Evolutionary conservation across 2,329 filamentous ascomycete genomes (phyloP), one percentile per base, ranked within the genome.

Genomic region (Seiridium cupressi): DNA sequence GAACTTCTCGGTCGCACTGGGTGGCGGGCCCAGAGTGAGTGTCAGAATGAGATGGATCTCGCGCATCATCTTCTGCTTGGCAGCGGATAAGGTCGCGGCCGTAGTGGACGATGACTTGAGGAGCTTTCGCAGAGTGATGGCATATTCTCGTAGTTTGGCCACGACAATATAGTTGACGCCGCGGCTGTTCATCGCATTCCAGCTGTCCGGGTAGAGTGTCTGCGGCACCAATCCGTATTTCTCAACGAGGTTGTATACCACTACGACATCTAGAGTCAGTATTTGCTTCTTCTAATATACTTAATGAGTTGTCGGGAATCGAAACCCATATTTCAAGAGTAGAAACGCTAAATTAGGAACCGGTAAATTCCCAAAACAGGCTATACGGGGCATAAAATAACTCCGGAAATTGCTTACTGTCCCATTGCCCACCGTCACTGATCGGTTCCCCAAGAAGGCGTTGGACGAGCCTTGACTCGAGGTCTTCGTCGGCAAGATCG

Each of bases 191-290:
- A 84, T 84, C 3, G 92, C 91, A 72, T 91, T 94, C 81, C 84
- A 94, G 58, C 84, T 87, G 72, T 96, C 93, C 0, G 92, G 92
- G 71, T 95, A 96, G 2, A 96, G 76, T 0, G 81, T 77, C 72
- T 96, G 90, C 3, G 92, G 92, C 0, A 95, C 89, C n/a, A 96
- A 84, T 35, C 93, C 93, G 70, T 96, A 96, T 77, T 96, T 96
- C 49, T 85, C 77, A 4, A 96, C 91, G 8, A 96, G 79, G 69
- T 96, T 96, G 65, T 87, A 89, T 2, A 93, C 40, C 92, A 96
- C n/a, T n/a, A n/a, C n/a, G n/a, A n/a, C n/a, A n/a, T n/a, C n/a
- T n/a, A n/a, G n/a, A n/a, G n/a, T n/a, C n/a, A n/a, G n/a, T n/a
- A n/a, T n/a, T n/a, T n/a, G n/a, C n/a, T n/a, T n/a, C n/a, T n/a